These are phyloP conservation scores for Rhodosporidiobolus sp. DNA, from an alignment of 768 basidiomycete species.

Conservation along the genomic window DNA sequence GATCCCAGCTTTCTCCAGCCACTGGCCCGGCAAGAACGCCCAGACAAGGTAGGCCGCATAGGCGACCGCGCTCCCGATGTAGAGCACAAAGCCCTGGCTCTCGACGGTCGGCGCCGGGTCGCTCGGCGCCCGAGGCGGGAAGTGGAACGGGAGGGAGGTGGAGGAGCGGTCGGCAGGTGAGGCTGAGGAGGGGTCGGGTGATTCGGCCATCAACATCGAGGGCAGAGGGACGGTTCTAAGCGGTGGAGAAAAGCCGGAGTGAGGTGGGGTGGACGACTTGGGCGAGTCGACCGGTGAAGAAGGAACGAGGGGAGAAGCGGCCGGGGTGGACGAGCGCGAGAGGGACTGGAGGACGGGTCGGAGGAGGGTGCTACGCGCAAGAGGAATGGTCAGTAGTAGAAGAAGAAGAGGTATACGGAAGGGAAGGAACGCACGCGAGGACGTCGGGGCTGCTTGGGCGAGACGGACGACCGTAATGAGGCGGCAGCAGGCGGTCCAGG, in stretches of 20 bases:
- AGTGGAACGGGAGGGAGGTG: constrained; percentile 36
- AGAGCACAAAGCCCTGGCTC: constrained; percentile 37
- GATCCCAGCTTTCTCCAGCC: constrained; percentile 65
- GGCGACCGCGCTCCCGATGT: constrained; percentile 86
- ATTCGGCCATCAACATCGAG: no score
- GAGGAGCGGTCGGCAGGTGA: constrained; percentile 7
- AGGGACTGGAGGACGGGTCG: constrained; percentile 28
- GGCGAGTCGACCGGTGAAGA: neutral
- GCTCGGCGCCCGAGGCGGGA: constrained; percentile 31
- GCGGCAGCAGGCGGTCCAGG: constrained; percentile 21
- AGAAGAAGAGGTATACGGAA: no score
- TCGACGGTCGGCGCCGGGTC: constrained; percentile 39
- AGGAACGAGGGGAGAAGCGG: neutral
- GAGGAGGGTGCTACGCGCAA: constrained; percentile 31
- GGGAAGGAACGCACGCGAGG: constrained; percentile 17
- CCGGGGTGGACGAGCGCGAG: constrained; percentile 19
- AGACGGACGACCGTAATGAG: constrained; percentile 20
- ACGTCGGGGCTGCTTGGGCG: constrained; percentile 20
- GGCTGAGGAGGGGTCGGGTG: neutral
- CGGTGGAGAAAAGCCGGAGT: neutral
- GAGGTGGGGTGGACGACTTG: neutral
- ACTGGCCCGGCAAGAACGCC: constrained; percentile 72
- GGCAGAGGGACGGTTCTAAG: no score
- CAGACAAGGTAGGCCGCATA: constrained; percentile 76
- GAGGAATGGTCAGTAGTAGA: neutral